Conservation (phyloP, 345 rosid genomes). For the Eucalyptus camaldulensis region DNA sequence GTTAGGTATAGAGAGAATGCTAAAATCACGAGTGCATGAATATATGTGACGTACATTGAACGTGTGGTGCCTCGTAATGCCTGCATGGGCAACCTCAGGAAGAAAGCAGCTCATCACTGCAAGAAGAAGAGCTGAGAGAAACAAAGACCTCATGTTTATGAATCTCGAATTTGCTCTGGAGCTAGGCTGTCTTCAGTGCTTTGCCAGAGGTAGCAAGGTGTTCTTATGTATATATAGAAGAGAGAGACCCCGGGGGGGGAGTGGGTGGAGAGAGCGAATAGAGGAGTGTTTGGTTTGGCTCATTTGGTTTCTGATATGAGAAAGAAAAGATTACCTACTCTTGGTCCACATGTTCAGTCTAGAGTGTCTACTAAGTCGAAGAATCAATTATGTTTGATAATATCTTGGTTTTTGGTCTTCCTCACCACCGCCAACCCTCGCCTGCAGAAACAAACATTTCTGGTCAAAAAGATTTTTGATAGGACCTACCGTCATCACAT, state of each 20-base stretch:
- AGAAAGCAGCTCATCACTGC: constrained; percentile 3
- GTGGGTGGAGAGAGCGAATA: not conserved
- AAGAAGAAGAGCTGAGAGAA: constrained; percentile 2
- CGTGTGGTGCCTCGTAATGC: constrained; percentile 31
- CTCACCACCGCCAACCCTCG: not conserved
- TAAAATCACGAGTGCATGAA: not conserved
- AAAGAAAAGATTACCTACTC: constrained; percentile 5
- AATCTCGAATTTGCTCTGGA: not conserved
- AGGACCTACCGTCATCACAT: not conserved
- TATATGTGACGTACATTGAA: constrained; percentile 15
- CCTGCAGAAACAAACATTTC: not conserved
- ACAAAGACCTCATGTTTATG: not conserved
- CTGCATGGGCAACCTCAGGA: constrained; percentile 10
- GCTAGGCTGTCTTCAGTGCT: not conserved
- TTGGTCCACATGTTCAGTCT: constrained; percentile 9
- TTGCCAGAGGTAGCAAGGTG: not conserved
- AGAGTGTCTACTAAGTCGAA: constrained; percentile 29
- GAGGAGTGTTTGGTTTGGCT: constrained; percentile 1
- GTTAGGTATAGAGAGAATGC: not conserved
- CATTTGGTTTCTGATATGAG: constrained; percentile 1
- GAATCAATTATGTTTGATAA: not conserved
- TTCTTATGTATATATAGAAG: not conserved
- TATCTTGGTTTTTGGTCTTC: not conserved
- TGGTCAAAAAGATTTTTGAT: not conserved
- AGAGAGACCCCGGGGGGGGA: no score